phyloP scores from a whole-genome alignment of 805 yeast genomes.

The Hyphopichia homilentoma region DNA sequence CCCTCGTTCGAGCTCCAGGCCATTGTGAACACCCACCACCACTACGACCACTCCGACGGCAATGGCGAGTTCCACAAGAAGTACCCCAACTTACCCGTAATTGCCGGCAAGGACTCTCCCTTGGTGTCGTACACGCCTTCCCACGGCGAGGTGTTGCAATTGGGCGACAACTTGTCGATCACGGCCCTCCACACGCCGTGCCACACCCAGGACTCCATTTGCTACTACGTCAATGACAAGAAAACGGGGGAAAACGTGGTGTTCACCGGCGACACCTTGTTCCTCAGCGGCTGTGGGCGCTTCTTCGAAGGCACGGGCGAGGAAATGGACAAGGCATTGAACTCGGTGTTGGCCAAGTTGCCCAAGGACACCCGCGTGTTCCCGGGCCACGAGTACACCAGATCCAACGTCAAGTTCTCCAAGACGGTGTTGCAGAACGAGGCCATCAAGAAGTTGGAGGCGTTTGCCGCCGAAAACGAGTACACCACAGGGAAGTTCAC shows the following conservation, averaged over 20 bases:
- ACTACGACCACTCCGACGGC: conserved; percentile 92
- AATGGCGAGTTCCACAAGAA: conserved; percentile 46
- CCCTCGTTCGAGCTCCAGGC: conserved; percentile 55
- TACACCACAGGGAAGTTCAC: conserved; percentile 85
- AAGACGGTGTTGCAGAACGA: conserved; percentile 53
- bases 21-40: conserved; percentile 95
- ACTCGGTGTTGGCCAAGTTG: conserved; percentile 51
- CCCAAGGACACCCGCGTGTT: conserved; percentile 72
- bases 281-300: conserved; percentile 93
- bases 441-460: conserved; percentile 53
- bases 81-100: conserved; percentile 53
- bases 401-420: conserved; percentile 75
- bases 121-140: conserved; percentile 67
- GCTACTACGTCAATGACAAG: conserved; percentile 73
- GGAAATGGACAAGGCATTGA: conserved; percentile 76
- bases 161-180: conserved; percentile 64
- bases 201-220: conserved; percentile 94
- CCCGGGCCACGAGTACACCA: conserved; percentile 97
- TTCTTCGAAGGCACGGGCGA: conserved; percentile 88
- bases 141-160: conserved; percentile 54
- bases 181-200: conserved; percentile 94
- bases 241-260: conserved; percentile 65
- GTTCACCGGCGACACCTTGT: conserved; percentile 94
- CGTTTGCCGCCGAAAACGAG: conserved; percentile 53
- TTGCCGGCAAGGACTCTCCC: conserved; percentile 84